Percentiles rank a stretch among this genome's conserved stretches.
These are phyloP conservation scores for Heliosperma pusillum DNA, from an alignment of 148 eudicot species.

Conservation along the genomic window DNA sequence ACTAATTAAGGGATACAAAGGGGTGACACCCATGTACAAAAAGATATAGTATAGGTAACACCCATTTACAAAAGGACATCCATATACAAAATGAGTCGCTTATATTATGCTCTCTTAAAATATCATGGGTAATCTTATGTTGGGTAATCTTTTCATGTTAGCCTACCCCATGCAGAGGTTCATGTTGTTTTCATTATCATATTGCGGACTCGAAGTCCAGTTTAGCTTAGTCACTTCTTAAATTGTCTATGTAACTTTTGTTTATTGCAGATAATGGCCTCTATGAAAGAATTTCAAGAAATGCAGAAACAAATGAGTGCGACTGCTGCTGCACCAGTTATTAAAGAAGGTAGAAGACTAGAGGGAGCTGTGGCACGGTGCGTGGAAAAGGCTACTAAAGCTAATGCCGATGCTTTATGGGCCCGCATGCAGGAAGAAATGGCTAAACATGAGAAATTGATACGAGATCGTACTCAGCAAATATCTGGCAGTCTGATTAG, in stretches of 20 bases:
- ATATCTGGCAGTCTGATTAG: constrained; percentile 46
- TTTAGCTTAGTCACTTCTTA: neutral
- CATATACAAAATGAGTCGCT: too few species aligned
- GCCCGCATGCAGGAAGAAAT: constrained; percentile 75
- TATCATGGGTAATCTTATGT: too few species aligned
- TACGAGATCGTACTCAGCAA: constrained; percentile 68
- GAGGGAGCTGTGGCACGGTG: constrained; percentile 66
- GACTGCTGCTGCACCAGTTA: constrained; percentile 48
- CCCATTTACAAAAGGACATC: too few species aligned
- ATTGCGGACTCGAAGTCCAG: too few species aligned
- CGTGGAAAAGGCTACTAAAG: constrained; percentile 74
- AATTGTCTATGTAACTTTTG: neutral
- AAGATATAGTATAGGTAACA: too few species aligned
- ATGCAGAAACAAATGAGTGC: constrained; percentile 62
- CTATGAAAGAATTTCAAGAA: constrained; percentile 84
- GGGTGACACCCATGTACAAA: too few species aligned
- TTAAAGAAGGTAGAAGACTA: constrained; percentile 78
- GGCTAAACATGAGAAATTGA: constrained; percentile 67
- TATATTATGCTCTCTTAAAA: neutral
- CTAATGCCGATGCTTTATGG: constrained; percentile 84
- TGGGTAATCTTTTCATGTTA: too few species aligned
- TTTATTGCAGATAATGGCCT: constrained; percentile 48
- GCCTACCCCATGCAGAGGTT: neutral
- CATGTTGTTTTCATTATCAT: neutral
- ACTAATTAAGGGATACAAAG: too few species aligned